Conservation (phyloP, 2,329 filamentous ascomycete genomes). For the Metarhizium rileyi region DNA sequence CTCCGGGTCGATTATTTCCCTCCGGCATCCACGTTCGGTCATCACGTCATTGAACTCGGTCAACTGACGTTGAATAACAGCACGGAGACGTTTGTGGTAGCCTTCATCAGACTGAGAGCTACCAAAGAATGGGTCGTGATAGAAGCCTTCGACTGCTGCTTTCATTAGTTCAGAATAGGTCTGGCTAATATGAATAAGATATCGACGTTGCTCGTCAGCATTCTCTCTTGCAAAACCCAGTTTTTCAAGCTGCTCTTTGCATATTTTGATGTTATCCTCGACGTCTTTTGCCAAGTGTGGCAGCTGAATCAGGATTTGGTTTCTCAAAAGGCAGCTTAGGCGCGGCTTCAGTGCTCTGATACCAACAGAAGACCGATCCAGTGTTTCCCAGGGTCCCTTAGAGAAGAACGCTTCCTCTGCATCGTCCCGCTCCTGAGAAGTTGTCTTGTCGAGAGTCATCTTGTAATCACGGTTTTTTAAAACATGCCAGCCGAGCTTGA, state of each 20-base stretch:
- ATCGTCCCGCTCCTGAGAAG: conserved; percentile 25
- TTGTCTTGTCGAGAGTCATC: conserved; percentile 22
- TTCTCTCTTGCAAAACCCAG: conserved; percentile 40
- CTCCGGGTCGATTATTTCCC: conserved; percentile 18
- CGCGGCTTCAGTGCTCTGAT: conserved; percentile 35
- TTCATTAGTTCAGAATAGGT: conserved; percentile 33
- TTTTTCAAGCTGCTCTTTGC: conserved; percentile 27
- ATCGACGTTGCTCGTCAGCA: conserved; percentile 34
- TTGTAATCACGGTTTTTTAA: conserved; percentile 31
- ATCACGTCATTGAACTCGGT: conserved; percentile 36
- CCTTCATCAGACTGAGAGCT: conserved; percentile 19
- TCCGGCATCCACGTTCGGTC: conserved; percentile 28
- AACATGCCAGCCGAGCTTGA: conserved; percentile 44
- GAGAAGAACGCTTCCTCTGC: conserved; percentile 35
- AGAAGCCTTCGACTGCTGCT: conserved; percentile 39
- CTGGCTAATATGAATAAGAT: conserved; percentile 36
- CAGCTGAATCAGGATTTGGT: conserved; percentile 36
- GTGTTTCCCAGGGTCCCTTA: conserved; percentile 25
- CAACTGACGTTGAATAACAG: conserved; percentile 36
- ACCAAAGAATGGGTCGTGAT: conserved; percentile 41
- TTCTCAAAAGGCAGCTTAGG: conserved; percentile 39
- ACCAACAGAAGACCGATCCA: conserved; percentile 31
- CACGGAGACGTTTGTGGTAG: conserved; percentile 38
- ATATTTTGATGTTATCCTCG: conserved; percentile 22
- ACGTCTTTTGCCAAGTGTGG: conserved; percentile 35